Evolutionary conservation across 176 grass and related monocot genomes (phyloP), one percentile per base, ranked within the genome.

Genomic region (Cocos nucifera): DNA sequence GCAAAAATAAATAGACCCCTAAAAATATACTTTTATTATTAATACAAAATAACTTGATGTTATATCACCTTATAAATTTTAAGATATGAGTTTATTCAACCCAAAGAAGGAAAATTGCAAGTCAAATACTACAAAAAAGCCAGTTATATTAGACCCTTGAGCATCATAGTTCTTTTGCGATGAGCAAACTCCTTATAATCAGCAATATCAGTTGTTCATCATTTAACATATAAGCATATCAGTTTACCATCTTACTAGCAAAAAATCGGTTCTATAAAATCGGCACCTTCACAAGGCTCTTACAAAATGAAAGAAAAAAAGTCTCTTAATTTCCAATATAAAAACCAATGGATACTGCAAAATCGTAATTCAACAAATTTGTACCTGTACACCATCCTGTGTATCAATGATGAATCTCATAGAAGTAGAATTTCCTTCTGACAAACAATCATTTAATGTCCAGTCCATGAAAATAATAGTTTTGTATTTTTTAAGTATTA

Each of bases 131-230:
- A 97, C 80, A 75, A 97, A 97, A 77, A 77, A 97, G 56, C 92
- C 92, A 67, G 87, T 88, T 17, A 76, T 54, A 55, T 88, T 80
- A 19, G 0, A 17, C 70, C 92, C 85, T 75, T 97, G 78, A 64
- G 91, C 87, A 65, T 91, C 84, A 17, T 91, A 97, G 92, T 97
- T 72, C 73, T 91, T 80, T 78, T 90, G 51, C 87, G 83, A 77
- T 85, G 26, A 23, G 75, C 67, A 68, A 91, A 94, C 18, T 94
- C 65, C 0, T 67, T 64, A 9, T 15, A 78, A 16, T 69, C 67
- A 5, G 68, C 68, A 12, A 94, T 57, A 55, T 85, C 69, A 4
- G 85, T 89, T 14, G 81, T 89, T 0, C 6, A 16, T 95, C 85
- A 54, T 89, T 18, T n/a, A n/a, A 95, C 78, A 69, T 89, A 69